Conservation (phyloP, 495 filamentous ascomycete genomes). For the Aspergillus affinis region DNA sequence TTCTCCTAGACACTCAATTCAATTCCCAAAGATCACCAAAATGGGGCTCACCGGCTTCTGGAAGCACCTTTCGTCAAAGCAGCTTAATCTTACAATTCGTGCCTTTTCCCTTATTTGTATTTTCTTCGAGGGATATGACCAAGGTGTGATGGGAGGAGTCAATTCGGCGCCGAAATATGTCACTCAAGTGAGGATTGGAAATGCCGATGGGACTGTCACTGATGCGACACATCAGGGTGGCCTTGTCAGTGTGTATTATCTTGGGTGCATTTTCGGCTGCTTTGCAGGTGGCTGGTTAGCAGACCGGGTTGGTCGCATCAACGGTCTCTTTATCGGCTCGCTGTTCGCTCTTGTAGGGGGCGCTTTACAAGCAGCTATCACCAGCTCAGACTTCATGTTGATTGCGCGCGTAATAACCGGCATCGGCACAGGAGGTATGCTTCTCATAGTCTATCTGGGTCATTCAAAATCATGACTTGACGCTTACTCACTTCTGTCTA, state of each 20-base stretch:
- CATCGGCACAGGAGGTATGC: constrained; percentile 50
- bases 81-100: constrained; percentile 46
- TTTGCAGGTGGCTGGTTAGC: constrained; percentile 52
- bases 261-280: constrained; percentile 55
- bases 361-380: constrained; percentile 50
- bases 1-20: background rate
- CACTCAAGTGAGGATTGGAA: constrained; percentile 35
- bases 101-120: constrained; percentile 49
- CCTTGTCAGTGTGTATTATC: constrained; percentile 55
- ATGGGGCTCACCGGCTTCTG: constrained; percentile 45
- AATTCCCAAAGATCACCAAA: background rate
- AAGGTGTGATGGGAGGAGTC: constrained; percentile 54
- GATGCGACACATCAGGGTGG: constrained; percentile 44
- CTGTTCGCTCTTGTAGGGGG: constrained; percentile 55
- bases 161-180: constrained; percentile 44
- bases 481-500: constrained; percentile 9
- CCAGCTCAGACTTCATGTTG: constrained; percentile 54
- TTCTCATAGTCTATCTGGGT: background rate
- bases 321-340: constrained; percentile 51
- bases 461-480: constrained; percentile 3
- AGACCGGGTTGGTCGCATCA: constrained; percentile 55
- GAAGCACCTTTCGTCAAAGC: constrained; percentile 39
- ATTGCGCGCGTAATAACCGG: constrained; percentile 56
- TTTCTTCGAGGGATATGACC: constrained; percentile 58
- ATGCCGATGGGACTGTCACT: constrained; percentile 36